Evolutionary conservation across 1,284 basidiomycete species (phyloP), one percentile per base, ranked within the genome.

Genomic region (Microbotryomycetes sp.): DNA sequence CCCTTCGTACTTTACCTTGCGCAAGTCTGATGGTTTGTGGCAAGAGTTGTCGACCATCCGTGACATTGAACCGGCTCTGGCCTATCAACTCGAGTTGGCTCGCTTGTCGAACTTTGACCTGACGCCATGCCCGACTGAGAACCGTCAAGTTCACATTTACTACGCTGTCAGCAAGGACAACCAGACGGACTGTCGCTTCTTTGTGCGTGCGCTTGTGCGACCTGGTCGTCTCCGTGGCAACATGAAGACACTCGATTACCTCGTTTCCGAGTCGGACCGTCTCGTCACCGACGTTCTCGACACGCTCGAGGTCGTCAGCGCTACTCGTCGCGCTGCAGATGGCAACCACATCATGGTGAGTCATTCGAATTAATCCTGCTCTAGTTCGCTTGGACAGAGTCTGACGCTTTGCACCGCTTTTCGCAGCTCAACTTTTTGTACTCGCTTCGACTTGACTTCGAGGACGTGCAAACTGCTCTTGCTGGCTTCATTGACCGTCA

Each of bases 401-500:
- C 5, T 25, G 4, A 6, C 30, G 0, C 16, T 47, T 2, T 12
- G 12, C 23, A 4, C 16, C 23, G 6, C 32, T 54, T 58, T 23
- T 60, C n/a, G 49, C 59, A 68, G 66, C 66, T 68, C 66, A 70
- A 68, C 65, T 73, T 73, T 59, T 65, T 98, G 74, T 98, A 98
- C 82, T 90, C 89, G 75, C 86, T 98, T 65, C 85, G 87, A 29
- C 91, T 98, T 69, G 88, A 87, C 42, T 97, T 97, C 71, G 93
- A 97, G 70, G 92, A 97, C 71, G 92, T 98, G 12, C 84, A 97
- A 64, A 87, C 88, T 63, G 94, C 94, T 7, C 89, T 98, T 62
- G 86, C 92, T 22, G 94, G 93, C 52, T 99, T 99, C 81, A 92
- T 98, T 70, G 94, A 97, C 74, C 88, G 96, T 50, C 92, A 97